Base-by-base conservation (phyloP, 441 rosid genomes). In the Pelargonium cotyledonis region DNA sequence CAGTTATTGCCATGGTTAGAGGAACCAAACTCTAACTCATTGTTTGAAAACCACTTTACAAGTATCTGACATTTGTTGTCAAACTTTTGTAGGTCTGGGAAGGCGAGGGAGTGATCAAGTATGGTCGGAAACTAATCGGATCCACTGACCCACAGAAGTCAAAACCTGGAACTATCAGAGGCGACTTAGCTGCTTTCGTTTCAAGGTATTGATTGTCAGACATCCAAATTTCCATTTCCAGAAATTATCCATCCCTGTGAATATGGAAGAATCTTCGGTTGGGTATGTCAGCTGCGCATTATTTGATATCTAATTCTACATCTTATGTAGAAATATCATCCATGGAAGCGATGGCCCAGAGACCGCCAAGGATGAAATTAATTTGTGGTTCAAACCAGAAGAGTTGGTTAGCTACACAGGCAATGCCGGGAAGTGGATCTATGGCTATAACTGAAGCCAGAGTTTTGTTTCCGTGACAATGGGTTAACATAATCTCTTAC, bases 81-180 rank as follows among this genome's bases (percentile, higher is more conserved):
- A 10, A 61, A 58, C 67, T 72, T 62, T 7, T 72, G 58, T 70
- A 93, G 98, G 97, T 93, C 14, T 94, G 98, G 98, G 98, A 91
- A 82, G 98, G 98, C 74, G 98, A 94, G 77, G 98, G 95, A n/a
- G 98, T 88, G 76, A 91, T 91, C 11, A 87, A 73, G 68, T 94
- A 94, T 16, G 96, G 98, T 46, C 78, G 98, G 73, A 94, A 91
- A 77, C 92, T 94, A 70, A 94, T 94, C 1, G 98, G 97, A 77
- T 96, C 97, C 41, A 94, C 98, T 1, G 98, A 94, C 77, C 98
- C 98, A 66, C 95, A 89, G 82, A 94, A 94, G 76, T 94, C 98
- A 9, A 97, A 94, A 76, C 96, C 97, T 0, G 98, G 98, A 75
- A 94, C 98, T 0, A 94, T 94, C 85, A 79, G 98, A 72, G 98